Base-by-base conservation (phyloP, 495 filamentous ascomycete genomes). In the Eremomyces bilateralis region DNA sequence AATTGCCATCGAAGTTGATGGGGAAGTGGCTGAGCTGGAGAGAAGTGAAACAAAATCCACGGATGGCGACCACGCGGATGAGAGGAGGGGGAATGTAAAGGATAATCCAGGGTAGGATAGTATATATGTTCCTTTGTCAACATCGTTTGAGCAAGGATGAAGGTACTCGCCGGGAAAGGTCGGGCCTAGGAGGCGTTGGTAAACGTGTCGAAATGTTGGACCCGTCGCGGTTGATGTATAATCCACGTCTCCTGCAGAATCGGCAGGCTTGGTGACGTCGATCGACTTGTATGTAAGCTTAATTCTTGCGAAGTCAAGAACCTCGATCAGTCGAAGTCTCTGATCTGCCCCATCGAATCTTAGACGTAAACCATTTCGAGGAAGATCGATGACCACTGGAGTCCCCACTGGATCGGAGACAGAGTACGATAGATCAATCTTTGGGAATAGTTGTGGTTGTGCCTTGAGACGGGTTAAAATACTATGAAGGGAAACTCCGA, bases 291-390 rank as follows among this genome's bases (percentile, higher is more conserved):
- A 80, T 20, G 70, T 67, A 28, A 94, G 65, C 21, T 69, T 65
- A 22, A 68, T 77, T 50, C 82, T 85, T n/a, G 75, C 69, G 42
- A 97, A 95, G 49, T 95, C 82, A 15, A 80, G 54, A 15, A 94
- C 65, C 52, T 97, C 88, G 47, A 97, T 80, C 33, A 97, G 53
- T 1, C 88, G 76, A 12, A 97, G 60, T 28, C 84, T 67, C 55
- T 97, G 88, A 45, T 93, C 82, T 2, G 81, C 73, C 0, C 85
- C 88, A 48, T 97, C 88, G 45, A 97, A 97, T 18, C 77, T 80
- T 32, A 95, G 57, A 10, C 85, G 78, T 18, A 97, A 45, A 15
- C 88, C 88, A 53, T 94, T 94, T 4, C 64, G 63, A 6, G 82
- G 78, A 8, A 94, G 67, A 24, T 60, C 63, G 20, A 97, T 48